A percentile compares a stretch with the other conserved stretches of the same genome.
These are phyloP conservation scores for Pythium aristosporum DNA, from an alignment of 352 stramenopile genomes.

Conservation along the genomic window DNA sequence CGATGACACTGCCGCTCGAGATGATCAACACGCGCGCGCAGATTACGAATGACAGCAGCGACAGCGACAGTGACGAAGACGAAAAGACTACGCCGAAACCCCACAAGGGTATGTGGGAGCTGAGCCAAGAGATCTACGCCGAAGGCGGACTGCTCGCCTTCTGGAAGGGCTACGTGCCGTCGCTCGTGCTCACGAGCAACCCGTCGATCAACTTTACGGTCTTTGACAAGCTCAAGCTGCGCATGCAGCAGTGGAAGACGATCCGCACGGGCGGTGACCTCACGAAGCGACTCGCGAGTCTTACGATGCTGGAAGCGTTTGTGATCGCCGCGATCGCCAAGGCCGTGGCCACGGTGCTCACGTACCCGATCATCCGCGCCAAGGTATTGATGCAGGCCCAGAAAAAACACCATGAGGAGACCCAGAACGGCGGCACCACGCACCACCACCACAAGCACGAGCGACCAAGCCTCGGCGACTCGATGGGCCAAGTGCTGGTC, in stretches of 20 bases:
- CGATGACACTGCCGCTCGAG: slow-evolving; percentile 84
- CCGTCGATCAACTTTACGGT: slow-evolving; percentile 90
- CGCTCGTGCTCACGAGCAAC: slow-evolving; percentile 87
- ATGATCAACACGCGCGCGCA: slow-evolving; percentile 88
- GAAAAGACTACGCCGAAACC: slow-evolving; percentile 23
- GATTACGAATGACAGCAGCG: slow-evolving; percentile 32
- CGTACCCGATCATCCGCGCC: slow-evolving; percentile 88
- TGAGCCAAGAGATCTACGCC: slow-evolving; percentile 63
- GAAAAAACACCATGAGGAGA: slow-evolving; percentile 46
- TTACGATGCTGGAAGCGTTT: slow-evolving; percentile 79
- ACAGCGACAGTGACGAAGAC: slow-evolving; percentile 39
- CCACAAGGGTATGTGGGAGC: slow-evolving; percentile 44
- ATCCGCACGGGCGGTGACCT: slow-evolving; percentile 25
- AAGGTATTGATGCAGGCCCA: slow-evolving; percentile 88
- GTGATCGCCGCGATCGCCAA: slow-evolving; percentile 80
- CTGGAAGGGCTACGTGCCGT: slow-evolving; percentile 88
- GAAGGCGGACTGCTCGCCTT: slow-evolving; percentile 74
- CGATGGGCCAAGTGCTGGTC: slow-evolving; percentile 69
- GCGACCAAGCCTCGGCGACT: slow-evolving; percentile 43
- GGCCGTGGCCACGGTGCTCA: slow-evolving; percentile 79
- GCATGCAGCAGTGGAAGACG: slow-evolving; percentile 57
- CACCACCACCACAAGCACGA: slow-evolving; percentile 34
- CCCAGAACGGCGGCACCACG: neutral
- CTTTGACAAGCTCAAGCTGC: slow-evolving; percentile 84
- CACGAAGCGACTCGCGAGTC: slow-evolving; percentile 38